These are phyloP conservation scores for Phytophthora tentaculata DNA, from an alignment of 352 stramenopile genomes.

Conservation along the genomic window DNA sequence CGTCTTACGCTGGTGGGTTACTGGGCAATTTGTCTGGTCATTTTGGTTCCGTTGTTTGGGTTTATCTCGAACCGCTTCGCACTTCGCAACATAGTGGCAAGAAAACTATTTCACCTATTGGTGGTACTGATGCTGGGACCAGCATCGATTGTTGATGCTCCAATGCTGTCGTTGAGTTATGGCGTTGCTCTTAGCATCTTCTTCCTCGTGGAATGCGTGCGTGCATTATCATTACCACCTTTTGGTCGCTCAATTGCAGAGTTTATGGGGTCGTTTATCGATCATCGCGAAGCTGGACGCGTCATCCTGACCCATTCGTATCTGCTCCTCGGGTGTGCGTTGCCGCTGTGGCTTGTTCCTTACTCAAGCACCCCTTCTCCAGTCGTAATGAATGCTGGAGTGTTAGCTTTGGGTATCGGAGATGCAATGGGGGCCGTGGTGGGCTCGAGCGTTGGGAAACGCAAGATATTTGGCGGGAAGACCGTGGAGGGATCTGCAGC, in stretches of 20 bases:
- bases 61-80: constrained; percentile 40
- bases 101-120: constrained; percentile 85
- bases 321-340: constrained; percentile 73
- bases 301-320: constrained; percentile 84
- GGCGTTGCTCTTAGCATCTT: constrained; percentile 79
- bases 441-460: constrained; percentile 56
- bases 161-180: constrained; percentile 82
- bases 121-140: constrained; percentile 83
- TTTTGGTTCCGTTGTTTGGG: constrained; percentile 66
- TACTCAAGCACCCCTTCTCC: constrained; percentile 9
- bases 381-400: constrained; percentile 66
- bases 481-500: constrained; percentile 66
- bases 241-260: constrained; percentile 54
- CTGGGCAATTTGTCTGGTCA: constrained; percentile 56
- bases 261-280: constrained; percentile 80
- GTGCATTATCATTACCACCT: constrained; percentile 62
- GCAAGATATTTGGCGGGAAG: constrained; percentile 67
- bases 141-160: constrained; percentile 51
- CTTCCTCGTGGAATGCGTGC: constrained; percentile 70
- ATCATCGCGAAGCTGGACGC: constrained; percentile 71
- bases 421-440: constrained; percentile 81
- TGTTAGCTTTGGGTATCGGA: constrained; percentile 72
- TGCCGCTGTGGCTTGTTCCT: constrained; percentile 70
- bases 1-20: constrained; percentile 57
- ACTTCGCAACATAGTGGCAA: constrained; percentile 73